Conservation (phyloP, 139 green algal species). For the Nannochloris sp. region DNA sequence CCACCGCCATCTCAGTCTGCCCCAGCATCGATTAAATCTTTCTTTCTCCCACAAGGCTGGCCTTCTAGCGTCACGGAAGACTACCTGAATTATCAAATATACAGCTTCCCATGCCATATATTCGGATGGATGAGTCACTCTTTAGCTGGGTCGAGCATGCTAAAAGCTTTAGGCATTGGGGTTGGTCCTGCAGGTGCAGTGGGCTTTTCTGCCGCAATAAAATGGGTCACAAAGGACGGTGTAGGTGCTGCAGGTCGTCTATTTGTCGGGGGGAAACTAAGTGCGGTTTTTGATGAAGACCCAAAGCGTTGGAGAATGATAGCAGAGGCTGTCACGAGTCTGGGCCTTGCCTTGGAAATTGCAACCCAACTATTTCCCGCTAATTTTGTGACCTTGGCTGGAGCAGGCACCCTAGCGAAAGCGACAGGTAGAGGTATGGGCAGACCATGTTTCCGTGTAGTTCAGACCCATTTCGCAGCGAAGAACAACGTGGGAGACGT, state of each 20-base stretch:
- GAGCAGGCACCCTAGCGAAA: constrained; percentile 57
- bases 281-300: constrained; percentile 64
- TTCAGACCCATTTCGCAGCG: constrained; percentile 75
- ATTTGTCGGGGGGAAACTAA: constrained; percentile 48
- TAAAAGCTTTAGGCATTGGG: constrained; percentile 62
- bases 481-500: constrained; percentile 80
- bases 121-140: constrained; percentile 19
- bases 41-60: constrained; percentile 69
- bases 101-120: constrained; percentile 60
- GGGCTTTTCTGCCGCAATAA: constrained; percentile 59
- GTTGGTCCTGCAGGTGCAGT: constrained; percentile 24
- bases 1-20: too few species aligned
- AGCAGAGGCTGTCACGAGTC: constrained; percentile 44
- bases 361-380: constrained; percentile 51
- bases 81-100: constrained; percentile 78
- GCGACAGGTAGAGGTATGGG: constrained; percentile 71
- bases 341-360: constrained; percentile 71
- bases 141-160: constrained; percentile 63
- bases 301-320: constrained; percentile 65
- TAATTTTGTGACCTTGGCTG: constrained; percentile 72
- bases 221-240: constrained; percentile 71
- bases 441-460: constrained; percentile 71
- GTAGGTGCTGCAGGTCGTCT: constrained; percentile 62
- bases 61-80: constrained; percentile 59
- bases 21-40: background rate